Evolutionary conservation across 805 yeast species (phyloP), one percentile per base, ranked within the genome.

Genomic region (Yamadazyma kitorensis): DNA sequence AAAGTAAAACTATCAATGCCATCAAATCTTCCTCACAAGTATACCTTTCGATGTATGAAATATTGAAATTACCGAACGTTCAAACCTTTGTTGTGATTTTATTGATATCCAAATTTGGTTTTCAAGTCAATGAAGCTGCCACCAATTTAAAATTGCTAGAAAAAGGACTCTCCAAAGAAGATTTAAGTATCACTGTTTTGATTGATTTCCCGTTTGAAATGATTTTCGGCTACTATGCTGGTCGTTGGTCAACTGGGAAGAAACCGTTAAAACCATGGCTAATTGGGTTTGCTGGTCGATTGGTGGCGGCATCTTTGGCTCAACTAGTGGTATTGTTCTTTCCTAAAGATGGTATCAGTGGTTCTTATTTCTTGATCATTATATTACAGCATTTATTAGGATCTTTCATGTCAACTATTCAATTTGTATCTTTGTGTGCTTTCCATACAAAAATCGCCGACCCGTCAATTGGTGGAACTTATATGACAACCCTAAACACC

Each of bases 151-250:
- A 91, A 55, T 67, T 93, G 15, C 64, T 93, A 5, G 98, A 93
- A 54, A 82, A 82, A 50, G 98, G 98, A 0, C 78, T 93, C 28
- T 79, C 93, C 24, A 86, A 89, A 54, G 98, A 93, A 57, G 98
- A 93, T 54, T 64, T 93, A 24, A 94, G 98, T 1, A 76, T 93
- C 14, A 86, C 96, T 0, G 98, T 91, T 0, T 61, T 93, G 29
- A 86, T 93, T 31, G 96, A 93, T 56, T 93, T 93, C 59, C 98
- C 98, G 8, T 88, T 93, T 57, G 98, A 93, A 55, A 83, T 93
- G 55, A 61, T 91, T 3, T 91, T 93, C 61, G 98, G 98, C 2
- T 93, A 88, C 57, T 89, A 88, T 49, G 95, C 95, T 1, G 98
- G 96, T 5, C 78, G 87, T 49, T 87, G 97, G 96, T 85, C 96